These are phyloP conservation scores for Aspergillus piperis DNA, from an alignment of 2,329 filamentous ascomycete genomes.

Conservation along the genomic window DNA sequence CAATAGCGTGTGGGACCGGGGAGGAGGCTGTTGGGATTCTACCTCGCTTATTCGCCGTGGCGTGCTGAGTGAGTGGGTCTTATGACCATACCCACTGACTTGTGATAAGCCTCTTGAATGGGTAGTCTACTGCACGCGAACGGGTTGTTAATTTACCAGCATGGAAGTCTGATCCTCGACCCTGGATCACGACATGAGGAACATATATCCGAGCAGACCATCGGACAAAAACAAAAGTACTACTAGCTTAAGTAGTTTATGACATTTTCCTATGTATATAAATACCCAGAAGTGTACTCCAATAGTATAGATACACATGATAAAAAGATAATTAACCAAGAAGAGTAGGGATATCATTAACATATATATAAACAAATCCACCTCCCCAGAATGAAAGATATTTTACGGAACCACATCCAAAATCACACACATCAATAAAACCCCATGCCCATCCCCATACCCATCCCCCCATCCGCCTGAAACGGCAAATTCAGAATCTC, in stretches of 20 bases:
- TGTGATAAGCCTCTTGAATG: too few relatives aligned
- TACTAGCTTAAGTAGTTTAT: too few relatives aligned
- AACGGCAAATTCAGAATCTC: constrained; percentile 33
- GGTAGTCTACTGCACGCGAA: too few relatives aligned
- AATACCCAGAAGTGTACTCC: not conserved
- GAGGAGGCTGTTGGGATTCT: not conserved
- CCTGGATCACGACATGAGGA: too few relatives aligned
- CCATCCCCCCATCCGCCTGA: constrained; percentile 26
- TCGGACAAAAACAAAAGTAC: too few relatives aligned
- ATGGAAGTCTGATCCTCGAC: too few relatives aligned
- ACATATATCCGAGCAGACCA: too few relatives aligned
- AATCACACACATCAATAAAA: constrained; percentile 14
- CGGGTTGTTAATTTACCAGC: too few relatives aligned
- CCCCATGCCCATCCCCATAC: constrained; percentile 21
- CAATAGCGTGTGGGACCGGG: not conserved
- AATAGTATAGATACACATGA: not conserved
- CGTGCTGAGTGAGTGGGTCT: not conserved
- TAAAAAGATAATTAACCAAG: not conserved
- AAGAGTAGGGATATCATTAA: constrained; percentile 5
- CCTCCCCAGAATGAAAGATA: not conserved
- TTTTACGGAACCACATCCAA: not conserved
- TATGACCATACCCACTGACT: too few relatives aligned
- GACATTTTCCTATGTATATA: too few relatives aligned
- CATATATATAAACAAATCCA: not conserved
- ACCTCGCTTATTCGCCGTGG: not conserved